These are phyloP conservation scores for Aureobasidium sp. DNA, from an alignment of 2,329 filamentous ascomycete species.

Conservation along the genomic window DNA sequence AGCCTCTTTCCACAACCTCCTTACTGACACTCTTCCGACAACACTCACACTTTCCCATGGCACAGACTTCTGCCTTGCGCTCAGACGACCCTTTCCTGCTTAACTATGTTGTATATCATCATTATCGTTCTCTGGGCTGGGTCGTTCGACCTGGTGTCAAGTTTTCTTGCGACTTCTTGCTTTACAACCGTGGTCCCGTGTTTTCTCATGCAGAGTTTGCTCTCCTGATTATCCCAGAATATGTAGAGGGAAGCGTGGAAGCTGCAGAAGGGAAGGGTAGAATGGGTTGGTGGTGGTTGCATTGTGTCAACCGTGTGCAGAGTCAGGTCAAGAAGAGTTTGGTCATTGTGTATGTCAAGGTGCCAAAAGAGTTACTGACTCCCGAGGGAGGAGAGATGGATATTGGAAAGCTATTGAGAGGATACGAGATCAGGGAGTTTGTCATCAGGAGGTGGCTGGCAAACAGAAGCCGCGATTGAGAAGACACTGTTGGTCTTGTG, in stretches of 20 bases:
- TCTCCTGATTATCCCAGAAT: slow-evolving; percentile 75
- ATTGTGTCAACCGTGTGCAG: slow-evolving; percentile 83
- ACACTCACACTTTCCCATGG: slow-evolving; percentile 22
- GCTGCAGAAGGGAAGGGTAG: slow-evolving; percentile 44
- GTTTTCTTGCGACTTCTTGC: slow-evolving; percentile 88
- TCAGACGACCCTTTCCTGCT: slow-evolving; percentile 81
- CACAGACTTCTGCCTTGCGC: slow-evolving; percentile 39
- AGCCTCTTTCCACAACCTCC: slow-evolving; percentile 38
- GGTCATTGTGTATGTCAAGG: slow-evolving; percentile 82
- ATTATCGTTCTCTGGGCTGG: slow-evolving; percentile 94
- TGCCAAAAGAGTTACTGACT: slow-evolving; percentile 54
- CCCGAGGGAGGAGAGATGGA: slow-evolving; percentile 41
- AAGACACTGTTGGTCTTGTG: background rate
- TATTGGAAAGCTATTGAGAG: slow-evolving; percentile 55
- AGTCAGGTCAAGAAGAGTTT: slow-evolving; percentile 85
- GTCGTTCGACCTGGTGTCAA: slow-evolving; percentile 88
- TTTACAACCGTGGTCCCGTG: slow-evolving; percentile 87
- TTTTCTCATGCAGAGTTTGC: slow-evolving; percentile 95
- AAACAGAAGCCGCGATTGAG: slow-evolving; percentile 63
- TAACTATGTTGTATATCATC: slow-evolving; percentile 86
- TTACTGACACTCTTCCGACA: slow-evolving; percentile 50
- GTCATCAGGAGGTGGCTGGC: slow-evolving; percentile 76
- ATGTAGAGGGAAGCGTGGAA: slow-evolving; percentile 44
- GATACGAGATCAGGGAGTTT: slow-evolving; percentile 74
- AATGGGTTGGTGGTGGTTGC: slow-evolving; percentile 70